A percentile compares a stretch with the other conserved stretches of the same genome.
Evolutionary conservation across 2,329 filamentous ascomycete genomes (phyloP).

Genomic region (Fusarium austroafricanum): DNA sequence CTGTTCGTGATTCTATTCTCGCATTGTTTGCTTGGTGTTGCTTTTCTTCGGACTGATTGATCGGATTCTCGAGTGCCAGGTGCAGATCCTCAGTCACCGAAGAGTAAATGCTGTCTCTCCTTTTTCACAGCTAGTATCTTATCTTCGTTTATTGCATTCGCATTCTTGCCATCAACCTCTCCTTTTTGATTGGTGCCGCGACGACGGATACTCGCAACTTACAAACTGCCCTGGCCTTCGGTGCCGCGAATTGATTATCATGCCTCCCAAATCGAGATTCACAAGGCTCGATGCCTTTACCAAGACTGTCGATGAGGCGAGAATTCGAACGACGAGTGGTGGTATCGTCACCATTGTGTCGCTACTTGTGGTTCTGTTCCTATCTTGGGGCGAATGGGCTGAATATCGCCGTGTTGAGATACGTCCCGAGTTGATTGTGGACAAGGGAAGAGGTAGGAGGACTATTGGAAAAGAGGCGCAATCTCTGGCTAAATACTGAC

Average conservation of each 20-base stretch:
- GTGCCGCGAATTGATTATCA: constrained; percentile 53
- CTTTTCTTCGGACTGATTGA: constrained; percentile 21
- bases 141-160: constrained; percentile 4
- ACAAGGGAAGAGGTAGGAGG: constrained; percentile 86
- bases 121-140: constrained; percentile 24
- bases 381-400: constrained; percentile 94
- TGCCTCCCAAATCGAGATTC: constrained; percentile 94
- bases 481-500: constrained; percentile 37
- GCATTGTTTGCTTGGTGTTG: constrained; percentile 26
- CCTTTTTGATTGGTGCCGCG: constrained; percentile 35
- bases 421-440: constrained; percentile 92
- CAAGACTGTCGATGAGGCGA: constrained; percentile 98
- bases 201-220: constrained; percentile 15
- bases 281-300: constrained; percentile 98
- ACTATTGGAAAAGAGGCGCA: not conserved
- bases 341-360: constrained; percentile 95
- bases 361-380: constrained; percentile 85
- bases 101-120: constrained; percentile 35
- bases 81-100: constrained; percentile 29
- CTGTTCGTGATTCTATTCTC: constrained; percentile 17
- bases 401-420: constrained; percentile 90
- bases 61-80: constrained; percentile 33
- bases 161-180: constrained; percentile 20
- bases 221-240: constrained; percentile 12
- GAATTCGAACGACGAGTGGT: constrained; percentile 93